A percentile compares a stretch with the other conserved stretches of the same genome.
Conservation (phyloP, 176 grass and related monocot species). For the Hordeum vulgare region DNA sequence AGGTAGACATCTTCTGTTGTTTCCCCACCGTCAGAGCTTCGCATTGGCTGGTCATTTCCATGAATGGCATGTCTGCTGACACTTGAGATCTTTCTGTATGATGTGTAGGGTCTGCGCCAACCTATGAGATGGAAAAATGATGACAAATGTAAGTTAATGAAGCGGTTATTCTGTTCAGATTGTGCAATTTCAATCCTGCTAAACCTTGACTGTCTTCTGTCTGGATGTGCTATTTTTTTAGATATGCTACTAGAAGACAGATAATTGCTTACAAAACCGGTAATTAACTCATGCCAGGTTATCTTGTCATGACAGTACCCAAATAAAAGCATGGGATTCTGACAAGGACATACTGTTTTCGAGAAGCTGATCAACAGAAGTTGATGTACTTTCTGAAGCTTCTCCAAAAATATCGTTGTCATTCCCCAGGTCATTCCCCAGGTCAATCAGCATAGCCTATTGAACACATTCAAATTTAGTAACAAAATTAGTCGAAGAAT, state of each 20-base stretch:
- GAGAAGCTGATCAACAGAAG: constrained; percentile 69
- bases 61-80: constrained; percentile 58
- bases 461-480: constrained; percentile 21
- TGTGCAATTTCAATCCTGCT: not conserved
- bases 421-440: too few relatives aligned
- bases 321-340: not conserved
- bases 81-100: constrained; percentile 23
- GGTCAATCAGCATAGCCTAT: constrained; percentile 43
- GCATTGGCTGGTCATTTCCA: constrained; percentile 66
- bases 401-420: constrained; percentile 75
- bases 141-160: not conserved
- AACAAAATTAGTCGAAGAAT: constrained; percentile 10
- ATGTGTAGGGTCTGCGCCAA: constrained; percentile 36
- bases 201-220: not conserved
- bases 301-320: constrained; percentile 13
- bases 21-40: constrained; percentile 81
- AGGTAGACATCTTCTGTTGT: constrained; percentile 84
- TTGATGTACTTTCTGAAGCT: constrained; percentile 54
- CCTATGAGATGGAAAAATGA: constrained; percentile 24
- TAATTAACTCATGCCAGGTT: not conserved
- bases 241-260: not conserved
- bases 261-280: not conserved
- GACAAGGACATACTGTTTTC: constrained; percentile 61
- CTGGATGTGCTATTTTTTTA: not conserved
- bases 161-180: not conserved